Conservation (phyloP, 139 green algal genomes). For the Desmodesmus armatus region DNA sequence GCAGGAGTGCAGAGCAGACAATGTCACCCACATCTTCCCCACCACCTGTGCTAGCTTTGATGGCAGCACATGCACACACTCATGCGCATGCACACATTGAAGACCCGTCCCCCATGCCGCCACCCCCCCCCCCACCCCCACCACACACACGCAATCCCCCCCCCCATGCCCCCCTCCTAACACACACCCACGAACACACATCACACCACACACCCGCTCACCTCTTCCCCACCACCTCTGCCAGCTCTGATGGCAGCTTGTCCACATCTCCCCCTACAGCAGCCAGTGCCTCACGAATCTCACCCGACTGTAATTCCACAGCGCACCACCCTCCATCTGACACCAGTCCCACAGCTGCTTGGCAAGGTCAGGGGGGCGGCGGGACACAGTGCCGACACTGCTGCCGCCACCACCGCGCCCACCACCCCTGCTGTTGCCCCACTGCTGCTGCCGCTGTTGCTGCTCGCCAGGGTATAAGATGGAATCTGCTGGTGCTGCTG, state of each 20-base stretch:
- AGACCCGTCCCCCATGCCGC: too few species aligned
- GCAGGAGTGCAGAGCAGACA: too few species aligned
- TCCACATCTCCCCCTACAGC: neutral
- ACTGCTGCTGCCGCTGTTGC: neutral
- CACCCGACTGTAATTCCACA: slow-evolving; percentile 50
- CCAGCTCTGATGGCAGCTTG: slow-evolving; percentile 2
- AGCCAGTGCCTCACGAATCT: slow-evolving; percentile 43
- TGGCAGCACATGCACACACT: too few species aligned
- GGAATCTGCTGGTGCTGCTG: neutral
- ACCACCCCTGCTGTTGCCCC: neutral
- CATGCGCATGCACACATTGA: too few species aligned
- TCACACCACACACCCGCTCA: neutral
- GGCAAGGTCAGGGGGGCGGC: slow-evolving; percentile 5
- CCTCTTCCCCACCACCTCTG: slow-evolving; percentile 16
- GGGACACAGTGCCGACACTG: neutral
- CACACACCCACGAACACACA: neutral
- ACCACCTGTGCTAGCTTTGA: neutral
- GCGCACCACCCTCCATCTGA: slow-evolving; percentile 49
- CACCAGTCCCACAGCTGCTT: slow-evolving; percentile 49
- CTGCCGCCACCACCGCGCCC: neutral
- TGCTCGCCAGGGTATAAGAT: too few species aligned
- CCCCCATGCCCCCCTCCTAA: neutral
- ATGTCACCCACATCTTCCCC: neutral
- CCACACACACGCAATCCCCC: too few species aligned
- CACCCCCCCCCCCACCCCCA: too few species aligned